Base-by-base conservation (phyloP, 2,329 filamentous ascomycete species). In the Colletotrichum endophyticum region DNA sequence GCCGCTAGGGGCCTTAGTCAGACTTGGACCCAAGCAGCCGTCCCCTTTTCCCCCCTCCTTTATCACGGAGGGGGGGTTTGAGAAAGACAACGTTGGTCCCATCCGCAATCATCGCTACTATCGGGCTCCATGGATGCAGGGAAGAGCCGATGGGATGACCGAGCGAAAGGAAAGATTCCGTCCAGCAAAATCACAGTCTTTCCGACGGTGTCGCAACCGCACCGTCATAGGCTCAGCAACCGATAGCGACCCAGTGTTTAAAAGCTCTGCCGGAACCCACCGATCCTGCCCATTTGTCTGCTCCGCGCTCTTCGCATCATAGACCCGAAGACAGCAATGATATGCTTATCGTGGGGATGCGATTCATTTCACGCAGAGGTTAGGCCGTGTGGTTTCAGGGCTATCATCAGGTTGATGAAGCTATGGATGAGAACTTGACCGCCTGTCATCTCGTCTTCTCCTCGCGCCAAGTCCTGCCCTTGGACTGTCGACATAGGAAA, bases 391-490 rank as follows among this genome's bases (percentile, higher is more conserved):
- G 0, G 68, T 70, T 63, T 70, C 68, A 63, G 57, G 36, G 25
- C 67, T 53, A 9, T 22, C 28, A 13, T 63, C 36, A 32, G 36
- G 32, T 30, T 34, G 49, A 44, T 61, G 66, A 56, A 36, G n/a
- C 39, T n/a, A 1, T 8, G 13, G 5, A 0, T 7, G 13, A 34
- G n/a, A 56, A 11, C 2, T 12, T 53, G 0, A 53, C 12, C 44
- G n/a, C 44, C 0, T 25, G 44, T 53, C 6, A 0, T 22, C 3
- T 25, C n/a, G 6, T 22, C 44, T 13, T 3, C n/a, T 53, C 1
- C 44, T 53, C 0, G 22, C 8, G 15, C 13, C 25, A 30, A 30
- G 25, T 0, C 0, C 5, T 0, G 12, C 32, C 0, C 30, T 34
- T 22, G 12, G 9, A 49, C 30, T 32, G 61, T 1, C n/a, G 13